A percentile compares a stretch with the other conserved stretches of the same genome.
Evolutionary conservation across 2,329 filamentous ascomycete genomes (phyloP).

Genomic region (Hypoxylon sp.): DNA sequence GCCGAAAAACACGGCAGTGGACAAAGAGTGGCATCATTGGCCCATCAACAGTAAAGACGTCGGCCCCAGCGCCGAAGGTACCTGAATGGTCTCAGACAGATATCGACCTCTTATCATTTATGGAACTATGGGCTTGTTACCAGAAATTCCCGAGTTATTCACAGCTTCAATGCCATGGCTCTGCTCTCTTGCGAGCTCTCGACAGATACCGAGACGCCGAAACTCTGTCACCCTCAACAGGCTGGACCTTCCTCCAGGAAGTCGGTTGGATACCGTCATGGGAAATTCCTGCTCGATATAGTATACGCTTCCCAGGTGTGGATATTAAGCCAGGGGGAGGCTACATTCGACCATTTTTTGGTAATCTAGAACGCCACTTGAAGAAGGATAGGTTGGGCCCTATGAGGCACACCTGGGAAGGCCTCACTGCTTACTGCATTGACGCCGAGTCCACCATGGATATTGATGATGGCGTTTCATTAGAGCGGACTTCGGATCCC

Average conservation of each 20-base stretch:
- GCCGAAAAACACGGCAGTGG: conserved; percentile 62
- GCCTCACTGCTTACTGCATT: conserved; percentile 77
- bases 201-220: conserved; percentile 68
- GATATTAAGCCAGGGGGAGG: conserved; percentile 59
- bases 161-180: conserved; percentile 70
- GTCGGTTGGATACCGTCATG: conserved; percentile 78
- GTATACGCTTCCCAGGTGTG: conserved; percentile 65
- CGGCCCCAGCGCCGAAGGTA: conserved; percentile 19
- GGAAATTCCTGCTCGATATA: conserved; percentile 75
- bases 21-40: conserved; percentile 64
- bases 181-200: conserved; percentile 72
- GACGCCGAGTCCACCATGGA: conserved; percentile 75
- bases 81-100: conserved; percentile 63
- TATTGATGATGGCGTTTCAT: conserved; percentile 83
- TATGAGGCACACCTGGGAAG: conserved; percentile 69
- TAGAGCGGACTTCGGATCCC: conserved; percentile 68
- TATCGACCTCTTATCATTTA: conserved; percentile 71
- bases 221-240: conserved; percentile 60
- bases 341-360: conserved; percentile 55
- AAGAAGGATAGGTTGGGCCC: conserved; percentile 60
- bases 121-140: conserved; percentile 76
- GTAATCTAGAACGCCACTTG: conserved; percentile 51
- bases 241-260: conserved; percentile 80
- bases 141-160: conserved; percentile 65
- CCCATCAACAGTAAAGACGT: conserved; percentile 45